Evolutionary conservation across 176 grass and related monocot species (phyloP).

Genomic region (Phoenix dactylifera): DNA sequence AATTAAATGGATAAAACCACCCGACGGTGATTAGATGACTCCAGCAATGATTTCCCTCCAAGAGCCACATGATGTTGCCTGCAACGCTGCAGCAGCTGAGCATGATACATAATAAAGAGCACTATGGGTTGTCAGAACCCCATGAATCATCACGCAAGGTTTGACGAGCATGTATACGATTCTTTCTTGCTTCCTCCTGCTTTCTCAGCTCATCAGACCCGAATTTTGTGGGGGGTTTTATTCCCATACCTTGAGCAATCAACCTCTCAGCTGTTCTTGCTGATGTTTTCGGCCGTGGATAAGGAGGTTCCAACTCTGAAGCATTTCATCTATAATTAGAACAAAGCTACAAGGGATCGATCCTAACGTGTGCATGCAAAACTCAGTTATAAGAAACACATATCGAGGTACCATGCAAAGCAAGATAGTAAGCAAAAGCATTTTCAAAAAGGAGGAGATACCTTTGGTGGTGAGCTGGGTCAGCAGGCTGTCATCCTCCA

Average conservation of each 20-base stretch:
- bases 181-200: conserved; percentile 70
- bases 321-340: background rate
- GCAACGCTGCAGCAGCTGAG: too few species aligned
- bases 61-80: too few species aligned
- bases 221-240: conserved; percentile 39
- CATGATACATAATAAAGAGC: too few species aligned
- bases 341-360: background rate
- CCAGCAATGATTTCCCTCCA: too few species aligned
- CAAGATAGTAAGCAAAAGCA: background rate
- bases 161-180: conserved; percentile 46
- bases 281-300: conserved; percentile 69
- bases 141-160: conserved; percentile 63
- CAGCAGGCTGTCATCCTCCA: conserved; percentile 48
- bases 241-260: conserved; percentile 74
- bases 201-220: conserved; percentile 44
- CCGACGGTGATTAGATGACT: too few species aligned
- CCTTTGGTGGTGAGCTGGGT: conserved; percentile 52
- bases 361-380: background rate
- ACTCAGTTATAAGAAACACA: background rate
- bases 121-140: conserved; percentile 44
- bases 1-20: too few species aligned
- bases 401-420: background rate
- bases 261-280: conserved; percentile 66
- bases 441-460: conserved; percentile 9
- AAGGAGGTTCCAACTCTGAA: conserved; percentile 82